A percentile compares a stretch with the other conserved stretches of the same genome.
Evolutionary conservation across 495 filamentous ascomycete species (phyloP).

Genomic region (Penicillium arizonense): DNA sequence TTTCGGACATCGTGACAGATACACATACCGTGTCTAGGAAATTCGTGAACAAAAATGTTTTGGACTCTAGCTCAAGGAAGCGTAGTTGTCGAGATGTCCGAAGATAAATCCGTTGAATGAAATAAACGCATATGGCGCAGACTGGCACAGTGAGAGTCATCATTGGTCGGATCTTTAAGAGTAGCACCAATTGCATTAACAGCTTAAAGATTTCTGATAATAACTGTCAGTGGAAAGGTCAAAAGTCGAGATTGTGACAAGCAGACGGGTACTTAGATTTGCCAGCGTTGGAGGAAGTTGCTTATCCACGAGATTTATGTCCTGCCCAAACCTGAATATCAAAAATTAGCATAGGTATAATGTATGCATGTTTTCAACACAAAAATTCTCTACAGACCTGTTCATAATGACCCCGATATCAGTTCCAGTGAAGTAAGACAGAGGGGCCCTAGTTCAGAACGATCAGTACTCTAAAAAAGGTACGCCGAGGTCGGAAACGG

Average conservation of each 20-base stretch:
- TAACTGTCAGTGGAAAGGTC: background rate
- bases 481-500: constrained; percentile 5
- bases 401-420: constrained; percentile 42
- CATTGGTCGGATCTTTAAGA: constrained; percentile 20
- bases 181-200: constrained; percentile 26
- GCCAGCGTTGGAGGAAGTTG: constrained; percentile 25
- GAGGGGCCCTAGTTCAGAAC: constrained; percentile 18
- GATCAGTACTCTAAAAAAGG: too few species aligned
- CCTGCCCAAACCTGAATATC: constrained; percentile 39
- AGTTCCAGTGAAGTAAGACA: constrained; percentile 39
- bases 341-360: background rate
- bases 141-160: constrained; percentile 6
- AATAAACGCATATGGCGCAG: constrained; percentile 10
- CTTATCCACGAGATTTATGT: constrained; percentile 30
- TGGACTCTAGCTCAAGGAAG: constrained; percentile 32
- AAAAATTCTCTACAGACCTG: constrained; percentile 10
- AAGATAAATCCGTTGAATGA: constrained; percentile 16
- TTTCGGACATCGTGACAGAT: background rate
- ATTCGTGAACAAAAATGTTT: constrained; percentile 35
- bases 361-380: too few species aligned
- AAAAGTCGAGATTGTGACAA: too few species aligned
- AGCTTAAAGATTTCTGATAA: constrained; percentile 16
- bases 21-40: constrained; percentile 43
- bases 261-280: constrained; percentile 22
- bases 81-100: constrained; percentile 20